These are phyloP conservation scores for Pyricularia sp. DNA, from an alignment of 2,329 filamentous ascomycete species.

Conservation along the genomic window DNA sequence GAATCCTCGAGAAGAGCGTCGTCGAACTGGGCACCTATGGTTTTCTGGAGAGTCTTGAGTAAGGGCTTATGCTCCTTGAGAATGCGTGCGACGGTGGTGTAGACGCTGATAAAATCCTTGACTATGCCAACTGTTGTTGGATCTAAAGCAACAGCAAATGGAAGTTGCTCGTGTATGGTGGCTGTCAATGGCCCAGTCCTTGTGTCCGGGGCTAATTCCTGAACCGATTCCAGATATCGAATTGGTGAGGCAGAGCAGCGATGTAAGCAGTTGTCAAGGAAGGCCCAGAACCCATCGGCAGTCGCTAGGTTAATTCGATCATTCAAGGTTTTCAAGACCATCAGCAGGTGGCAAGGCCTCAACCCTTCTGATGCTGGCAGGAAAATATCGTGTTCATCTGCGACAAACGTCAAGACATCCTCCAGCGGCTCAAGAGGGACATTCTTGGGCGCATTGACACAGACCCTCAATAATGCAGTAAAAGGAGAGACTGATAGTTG, in stretches of 20 bases:
- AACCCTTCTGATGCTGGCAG: slow-evolving; percentile 19
- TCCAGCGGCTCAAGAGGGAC: slow-evolving; percentile 38
- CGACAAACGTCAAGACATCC: slow-evolving; percentile 45
- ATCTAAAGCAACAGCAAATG: slow-evolving; percentile 30
- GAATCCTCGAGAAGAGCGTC: not conserved
- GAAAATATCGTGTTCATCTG: slow-evolving; percentile 50
- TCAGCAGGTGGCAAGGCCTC: slow-evolving; percentile 20
- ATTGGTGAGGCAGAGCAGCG: slow-evolving; percentile 64
- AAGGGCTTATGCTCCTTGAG: slow-evolving; percentile 2
- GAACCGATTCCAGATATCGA: slow-evolving; percentile 65
- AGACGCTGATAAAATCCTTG: slow-evolving; percentile 1
- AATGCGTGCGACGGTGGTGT: slow-evolving; percentile 1
- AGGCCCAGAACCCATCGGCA: slow-evolving; percentile 41
- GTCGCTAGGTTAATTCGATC: not conserved
- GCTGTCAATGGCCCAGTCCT: slow-evolving; percentile 46
- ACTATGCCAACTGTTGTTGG: slow-evolving; percentile 20
- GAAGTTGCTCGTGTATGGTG: slow-evolving; percentile 64
- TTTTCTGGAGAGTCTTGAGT: slow-evolving; percentile 1
- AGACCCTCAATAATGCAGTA: slow-evolving; percentile 52
- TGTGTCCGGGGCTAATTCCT: slow-evolving; percentile 27
- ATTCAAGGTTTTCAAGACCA: not conserved
- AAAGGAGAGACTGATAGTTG: slow-evolving; percentile 55
- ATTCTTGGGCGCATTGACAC: slow-evolving; percentile 32
- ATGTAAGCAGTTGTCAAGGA: slow-evolving; percentile 71
- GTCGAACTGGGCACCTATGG: not conserved